Evolutionary conservation across 1,284 basidiomycete species (phyloP).

Genomic region (Cutaneotrichosporon sp.): DNA sequence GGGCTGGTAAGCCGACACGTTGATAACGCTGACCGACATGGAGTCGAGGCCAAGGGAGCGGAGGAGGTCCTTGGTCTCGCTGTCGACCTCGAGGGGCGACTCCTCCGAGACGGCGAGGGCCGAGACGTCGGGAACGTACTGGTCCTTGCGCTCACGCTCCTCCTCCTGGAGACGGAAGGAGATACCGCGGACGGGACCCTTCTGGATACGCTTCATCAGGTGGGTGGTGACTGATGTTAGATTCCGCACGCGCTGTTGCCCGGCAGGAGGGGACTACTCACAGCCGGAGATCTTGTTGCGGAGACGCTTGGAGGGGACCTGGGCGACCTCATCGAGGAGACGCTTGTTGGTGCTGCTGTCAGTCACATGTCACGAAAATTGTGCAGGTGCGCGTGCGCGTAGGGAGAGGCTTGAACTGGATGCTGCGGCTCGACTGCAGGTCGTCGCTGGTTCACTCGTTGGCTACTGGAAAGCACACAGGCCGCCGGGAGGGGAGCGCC

Average conservation of each 20-base stretch:
- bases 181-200: slow-evolving; percentile 98
- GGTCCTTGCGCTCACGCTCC: slow-evolving; percentile 98
- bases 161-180: slow-evolving; percentile 99
- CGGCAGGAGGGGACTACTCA: slow-evolving; percentile 21
- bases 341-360: slow-evolving; percentile 85
- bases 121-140: slow-evolving; percentile 94
- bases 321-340: slow-evolving; percentile 98
- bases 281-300: slow-evolving; percentile 99
- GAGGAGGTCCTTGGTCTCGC: slow-evolving; percentile 89
- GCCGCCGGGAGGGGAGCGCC: too few relatives aligned
- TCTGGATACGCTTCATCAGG: slow-evolving; percentile 99
- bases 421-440: too few relatives aligned
- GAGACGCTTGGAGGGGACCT: slow-evolving; percentile 96
- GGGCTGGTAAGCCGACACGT: slow-evolving; percentile 58
- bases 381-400: background rate
- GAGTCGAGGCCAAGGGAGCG: slow-evolving; percentile 85
- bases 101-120: slow-evolving; percentile 73
- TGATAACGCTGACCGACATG: slow-evolving; percentile 66
- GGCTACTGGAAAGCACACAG: too few relatives aligned
- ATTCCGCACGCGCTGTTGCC: background rate
- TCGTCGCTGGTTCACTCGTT: too few relatives aligned
- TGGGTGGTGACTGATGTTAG: slow-evolving; percentile 75
- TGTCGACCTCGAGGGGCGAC: slow-evolving; percentile 75
- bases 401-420: too few relatives aligned
- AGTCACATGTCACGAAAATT: slow-evolving; percentile 13